Conservation (phyloP, 1,139 yeast genomes). For the Taphrina communis region DNA sequence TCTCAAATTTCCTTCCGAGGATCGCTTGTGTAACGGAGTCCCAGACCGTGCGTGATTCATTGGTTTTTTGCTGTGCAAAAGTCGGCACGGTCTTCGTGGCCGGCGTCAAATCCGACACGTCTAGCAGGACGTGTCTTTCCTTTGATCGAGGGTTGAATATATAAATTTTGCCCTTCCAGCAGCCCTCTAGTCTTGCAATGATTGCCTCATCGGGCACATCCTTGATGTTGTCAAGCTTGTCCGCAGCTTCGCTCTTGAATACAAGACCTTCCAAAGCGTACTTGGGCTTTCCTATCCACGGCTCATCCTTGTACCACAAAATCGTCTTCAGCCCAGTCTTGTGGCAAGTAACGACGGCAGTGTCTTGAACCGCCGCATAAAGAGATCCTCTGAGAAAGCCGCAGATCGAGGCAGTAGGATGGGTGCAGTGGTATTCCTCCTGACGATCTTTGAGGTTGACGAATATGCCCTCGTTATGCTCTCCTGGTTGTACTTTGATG, state of each 20-base stretch:
- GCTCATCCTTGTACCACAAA: constrained; percentile 72
- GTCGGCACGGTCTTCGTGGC: constrained; percentile 51
- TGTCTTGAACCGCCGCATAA: constrained; percentile 74
- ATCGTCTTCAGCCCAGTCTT: constrained; percentile 57
- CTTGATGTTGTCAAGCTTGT: constrained; percentile 62
- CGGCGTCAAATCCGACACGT: constrained; percentile 35
- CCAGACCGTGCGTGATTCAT: constrained; percentile 78
- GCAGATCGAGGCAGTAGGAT: constrained; percentile 81
- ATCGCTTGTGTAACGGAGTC: constrained; percentile 71
- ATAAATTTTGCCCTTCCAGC: constrained; percentile 41
- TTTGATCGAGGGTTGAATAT: constrained; percentile 28
- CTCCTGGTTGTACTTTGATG: constrained; percentile 66
- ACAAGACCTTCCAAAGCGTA: constrained; percentile 54
- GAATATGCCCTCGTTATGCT: constrained; percentile 75
- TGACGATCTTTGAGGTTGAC: constrained; percentile 57
- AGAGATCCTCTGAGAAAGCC: constrained; percentile 70
- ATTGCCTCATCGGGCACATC: constrained; percentile 44
- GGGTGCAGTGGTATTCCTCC: constrained; percentile 68
- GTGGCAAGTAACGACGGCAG: constrained; percentile 61
- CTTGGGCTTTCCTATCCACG: constrained; percentile 75
- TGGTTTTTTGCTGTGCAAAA: constrained; percentile 64
- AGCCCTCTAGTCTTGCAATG: constrained; percentile 41
- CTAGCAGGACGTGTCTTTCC: constrained; percentile 40
- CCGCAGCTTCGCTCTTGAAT: constrained; percentile 65
- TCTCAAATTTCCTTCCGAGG: constrained; percentile 62